A percentile compares a stretch with the other conserved stretches of the same genome.
Evolutionary conservation across 78 protist species (phyloP).

Genomic region (Anaeramoeba flamelloides): DNA sequence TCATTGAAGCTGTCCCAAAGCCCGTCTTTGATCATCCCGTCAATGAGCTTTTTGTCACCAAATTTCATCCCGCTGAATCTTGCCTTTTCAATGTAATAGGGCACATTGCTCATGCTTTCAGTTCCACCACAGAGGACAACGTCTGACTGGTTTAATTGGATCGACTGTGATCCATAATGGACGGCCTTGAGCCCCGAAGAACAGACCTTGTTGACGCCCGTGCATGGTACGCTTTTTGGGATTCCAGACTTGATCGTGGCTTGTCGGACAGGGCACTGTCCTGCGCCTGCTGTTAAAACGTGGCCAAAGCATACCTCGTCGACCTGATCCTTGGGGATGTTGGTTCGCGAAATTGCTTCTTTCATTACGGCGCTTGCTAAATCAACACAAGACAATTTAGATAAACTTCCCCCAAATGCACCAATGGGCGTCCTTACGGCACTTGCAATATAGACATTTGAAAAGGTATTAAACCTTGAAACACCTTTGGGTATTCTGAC

Average conservation of each 20-base stretch:
- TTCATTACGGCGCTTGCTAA: neutral
- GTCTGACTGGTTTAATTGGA: slow-evolving; percentile 39
- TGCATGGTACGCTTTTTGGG: neutral
- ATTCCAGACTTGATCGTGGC: neutral
- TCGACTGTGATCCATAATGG: slow-evolving; percentile 66
- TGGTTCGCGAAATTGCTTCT: neutral
- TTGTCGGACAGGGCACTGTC: neutral
- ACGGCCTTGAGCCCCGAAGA: neutral
- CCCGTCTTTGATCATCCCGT: slow-evolving; percentile 64
- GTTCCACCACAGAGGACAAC: slow-evolving; percentile 80
- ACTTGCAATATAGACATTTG: neutral
- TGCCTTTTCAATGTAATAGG: slow-evolving; percentile 12
- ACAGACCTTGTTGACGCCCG: neutral
- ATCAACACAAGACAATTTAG: neutral
- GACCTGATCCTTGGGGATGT: neutral
- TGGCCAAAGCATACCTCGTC: neutral
- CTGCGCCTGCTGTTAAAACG: neutral
- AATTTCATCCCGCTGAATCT: slow-evolving; percentile 41
- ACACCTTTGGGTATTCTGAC: too few relatives aligned
- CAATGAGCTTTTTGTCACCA: slow-evolving; percentile 22
- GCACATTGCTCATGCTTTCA: slow-evolving; percentile 88
- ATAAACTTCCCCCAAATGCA: neutral
- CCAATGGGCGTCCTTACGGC: neutral
- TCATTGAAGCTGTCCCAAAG: slow-evolving; percentile 47
- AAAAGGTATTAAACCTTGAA: too few relatives aligned